phyloP scores from a whole-genome alignment of 148 eudicot genomes.

The Fagopyrum esculentum region DNA sequence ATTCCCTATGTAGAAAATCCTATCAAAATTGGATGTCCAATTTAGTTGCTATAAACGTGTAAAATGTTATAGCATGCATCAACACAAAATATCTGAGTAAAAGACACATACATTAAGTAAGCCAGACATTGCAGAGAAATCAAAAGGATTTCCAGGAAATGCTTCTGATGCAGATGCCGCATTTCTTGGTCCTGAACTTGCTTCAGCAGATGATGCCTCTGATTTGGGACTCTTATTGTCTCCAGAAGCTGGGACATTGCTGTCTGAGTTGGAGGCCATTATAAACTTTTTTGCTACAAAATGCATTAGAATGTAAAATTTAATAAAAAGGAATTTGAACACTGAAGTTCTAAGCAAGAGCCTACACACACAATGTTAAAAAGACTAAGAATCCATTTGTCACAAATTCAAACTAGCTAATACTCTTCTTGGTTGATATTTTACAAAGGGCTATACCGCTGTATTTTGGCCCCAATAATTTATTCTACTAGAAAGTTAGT shows the following conservation, averaged over 20 bases:
- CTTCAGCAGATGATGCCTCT: conserved; percentile 29
- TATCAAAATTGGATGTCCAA: background rate
- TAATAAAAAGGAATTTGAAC: background rate
- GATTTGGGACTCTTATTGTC: conserved; percentile 22
- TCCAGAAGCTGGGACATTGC: conserved; percentile 2
- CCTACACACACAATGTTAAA: background rate
- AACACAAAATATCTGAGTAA: background rate
- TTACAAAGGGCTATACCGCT: background rate
- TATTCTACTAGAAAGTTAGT: no score
- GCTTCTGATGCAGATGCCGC: conserved; percentile 31
- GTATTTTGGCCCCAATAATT: background rate
- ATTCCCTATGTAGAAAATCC: background rate
- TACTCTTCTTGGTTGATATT: background rate
- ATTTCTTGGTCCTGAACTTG: conserved; percentile 27
- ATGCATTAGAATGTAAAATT: background rate
- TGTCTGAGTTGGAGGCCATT: conserved; percentile 16
- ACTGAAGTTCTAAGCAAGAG: background rate
- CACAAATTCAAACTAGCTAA: background rate
- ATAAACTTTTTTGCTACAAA: background rate
- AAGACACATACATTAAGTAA: conserved; percentile 44
- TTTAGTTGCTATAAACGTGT: background rate
- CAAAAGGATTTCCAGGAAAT: conserved; percentile 50
- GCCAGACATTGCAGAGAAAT: conserved; percentile 70
- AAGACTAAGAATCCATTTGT: background rate
- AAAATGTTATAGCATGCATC: background rate